Base-by-base conservation (phyloP, 2,329 filamentous ascomycete species). In the Aureobasidium subglaciale region DNA sequence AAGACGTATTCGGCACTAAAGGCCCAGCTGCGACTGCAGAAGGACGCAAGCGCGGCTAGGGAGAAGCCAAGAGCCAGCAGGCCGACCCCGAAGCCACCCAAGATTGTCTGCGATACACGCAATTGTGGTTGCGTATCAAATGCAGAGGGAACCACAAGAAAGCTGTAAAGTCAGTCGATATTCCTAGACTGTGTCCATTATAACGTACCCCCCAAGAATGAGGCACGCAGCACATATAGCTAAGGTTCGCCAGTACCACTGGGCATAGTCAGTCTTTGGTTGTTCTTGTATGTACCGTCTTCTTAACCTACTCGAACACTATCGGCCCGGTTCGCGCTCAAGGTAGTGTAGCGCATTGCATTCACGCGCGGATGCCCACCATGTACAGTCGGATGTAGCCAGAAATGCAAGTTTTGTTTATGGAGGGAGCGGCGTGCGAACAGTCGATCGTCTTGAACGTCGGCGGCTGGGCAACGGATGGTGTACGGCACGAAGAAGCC, bases 1-100 rank as follows among this genome's bases (percentile, higher is more conserved):
- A 77, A 77, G 60, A 79, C 68, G 27, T 67, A 63, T 50, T 78
- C 75, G 42, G 73, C 70, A 57, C 74, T 76, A 60, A 78, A 79
- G 22, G 71, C 60, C 58, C 69, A 66, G 60, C 71, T 74, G 42
- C 68, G 71, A 35, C 22, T 42, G 59, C 75, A 73, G 57, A 78
- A 75, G 64, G 71, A 74, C 38, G 78, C 65, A 41, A 77, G 67
- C 34, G 67, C 71, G 1, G 76, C 78, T 59, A 77, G 73, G 2
- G 71, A 73, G 63, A 78, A 75, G 29, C 76, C 77, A 40, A 73
- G 70, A 1, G 73, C 70, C 7, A 78, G 67, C 16, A 79, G 66
- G 5, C 74, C 71, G 60, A 76, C 69, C 22, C 75, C 70, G 56
- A 77, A 72, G 48, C 76, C 73, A 3, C 69, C 70, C 6, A 78